Conservation (phyloP, 805 yeast genomes). For the Wickerhamomyces sydowiorum region DNA sequence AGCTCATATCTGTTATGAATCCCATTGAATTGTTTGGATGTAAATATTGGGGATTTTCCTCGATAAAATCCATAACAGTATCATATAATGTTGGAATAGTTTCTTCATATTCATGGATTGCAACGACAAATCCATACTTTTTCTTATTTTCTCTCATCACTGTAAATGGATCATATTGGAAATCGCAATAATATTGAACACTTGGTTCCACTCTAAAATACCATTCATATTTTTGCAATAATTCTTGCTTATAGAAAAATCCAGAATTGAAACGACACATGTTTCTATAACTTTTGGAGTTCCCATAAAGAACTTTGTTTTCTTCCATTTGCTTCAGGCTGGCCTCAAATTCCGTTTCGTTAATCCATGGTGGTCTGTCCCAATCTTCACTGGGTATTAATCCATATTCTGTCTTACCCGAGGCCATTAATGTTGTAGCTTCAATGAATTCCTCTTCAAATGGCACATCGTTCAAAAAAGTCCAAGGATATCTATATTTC, state of each 20-base stretch:
- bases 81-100: slow-evolving; percentile 88
- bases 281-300: slow-evolving; percentile 67
- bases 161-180: slow-evolving; percentile 81
- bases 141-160: slow-evolving; percentile 71
- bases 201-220: slow-evolving; percentile 96
- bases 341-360: slow-evolving; percentile 46
- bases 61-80: slow-evolving; percentile 55
- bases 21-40: slow-evolving; percentile 60
- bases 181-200: slow-evolving; percentile 83
- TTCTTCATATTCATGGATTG: slow-evolving; percentile 73
- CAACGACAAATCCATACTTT: slow-evolving; percentile 82
- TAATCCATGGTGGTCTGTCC: slow-evolving; percentile 71
- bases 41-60: slow-evolving; percentile 51
- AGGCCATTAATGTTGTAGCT: slow-evolving; percentile 54
- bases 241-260: slow-evolving; percentile 73
- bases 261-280: slow-evolving; percentile 97
- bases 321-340: slow-evolving; percentile 38
- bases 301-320: slow-evolving; percentile 56
- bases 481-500: slow-evolving; percentile 69
- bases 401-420: slow-evolving; percentile 63
- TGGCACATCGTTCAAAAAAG: slow-evolving; percentile 69
- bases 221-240: slow-evolving; percentile 71
- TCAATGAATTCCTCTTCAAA: slow-evolving; percentile 59
- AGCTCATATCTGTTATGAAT: slow-evolving; percentile 46
- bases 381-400: slow-evolving; percentile 64